Conservation (phyloP, 345 rosid species). For the Rhodomyrtus tomentosa region DNA sequence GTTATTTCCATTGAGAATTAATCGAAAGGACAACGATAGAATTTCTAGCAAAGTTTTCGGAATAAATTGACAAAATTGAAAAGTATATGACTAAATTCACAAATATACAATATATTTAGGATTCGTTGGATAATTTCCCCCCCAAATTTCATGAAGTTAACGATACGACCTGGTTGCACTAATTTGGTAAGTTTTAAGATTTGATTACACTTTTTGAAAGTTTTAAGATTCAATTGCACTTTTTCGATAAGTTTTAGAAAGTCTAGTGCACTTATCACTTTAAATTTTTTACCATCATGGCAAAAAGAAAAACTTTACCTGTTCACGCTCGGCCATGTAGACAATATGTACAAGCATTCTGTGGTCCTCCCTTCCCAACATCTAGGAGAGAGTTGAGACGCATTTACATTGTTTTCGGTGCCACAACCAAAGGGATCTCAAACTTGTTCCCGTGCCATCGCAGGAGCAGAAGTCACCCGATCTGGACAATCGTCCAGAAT, state of each 20-base stretch:
- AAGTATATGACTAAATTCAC: neutral
- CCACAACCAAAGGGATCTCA: neutral
- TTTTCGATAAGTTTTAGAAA: neutral
- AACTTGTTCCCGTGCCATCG: neutral
- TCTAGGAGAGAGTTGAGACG: neutral
- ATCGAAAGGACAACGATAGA: rapidly evolving
- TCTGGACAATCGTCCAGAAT: neutral
- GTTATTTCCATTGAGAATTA: neutral
- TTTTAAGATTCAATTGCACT: neutral
- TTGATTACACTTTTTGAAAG: neutral
- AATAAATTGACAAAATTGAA: neutral
- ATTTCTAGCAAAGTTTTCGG: rapidly evolving
- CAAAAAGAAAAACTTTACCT: neutral
- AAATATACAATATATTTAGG: neutral
- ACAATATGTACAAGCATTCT: neutral
- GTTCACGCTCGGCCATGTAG: neutral
- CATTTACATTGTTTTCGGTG: neutral
- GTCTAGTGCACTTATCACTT: rapidly evolving
- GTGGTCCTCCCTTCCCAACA: neutral
- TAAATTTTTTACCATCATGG: neutral
- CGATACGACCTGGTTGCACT: neutral
- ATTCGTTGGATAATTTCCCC: neutral
- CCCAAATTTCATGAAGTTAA: no score
- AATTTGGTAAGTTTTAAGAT: neutral
- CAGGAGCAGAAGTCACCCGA: neutral